Conservation (phyloP, 768 basidiomycete genomes). For the Chiua virens region DNA sequence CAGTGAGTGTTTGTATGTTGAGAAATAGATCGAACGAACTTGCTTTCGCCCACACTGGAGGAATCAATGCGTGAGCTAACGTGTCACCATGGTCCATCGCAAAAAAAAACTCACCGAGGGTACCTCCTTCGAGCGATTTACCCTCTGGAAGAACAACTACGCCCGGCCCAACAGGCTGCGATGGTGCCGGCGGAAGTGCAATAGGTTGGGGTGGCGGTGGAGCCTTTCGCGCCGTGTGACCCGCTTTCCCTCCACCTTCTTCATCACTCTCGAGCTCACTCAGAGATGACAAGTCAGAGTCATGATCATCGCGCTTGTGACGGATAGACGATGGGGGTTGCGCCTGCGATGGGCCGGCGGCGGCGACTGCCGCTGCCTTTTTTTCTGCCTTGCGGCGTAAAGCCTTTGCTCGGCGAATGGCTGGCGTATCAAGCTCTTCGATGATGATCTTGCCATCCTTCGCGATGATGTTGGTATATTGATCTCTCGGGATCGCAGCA, state of each 20-base stretch:
- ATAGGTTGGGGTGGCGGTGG: conserved; percentile 3
- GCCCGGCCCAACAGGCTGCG: conserved; percentile 28
- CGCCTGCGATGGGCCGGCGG: conserved; percentile 1
- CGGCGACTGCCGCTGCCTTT: conserved; percentile 26
- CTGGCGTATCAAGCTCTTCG: conserved; percentile 73
- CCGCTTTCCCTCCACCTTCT: conserved; percentile 8
- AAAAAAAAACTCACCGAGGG: conserved; percentile 56
- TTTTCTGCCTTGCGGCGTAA: conserved; percentile 44
- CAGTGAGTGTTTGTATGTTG: conserved; percentile 10
- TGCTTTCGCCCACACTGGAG: conserved; percentile 81
- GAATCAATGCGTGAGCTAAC: not conserved
- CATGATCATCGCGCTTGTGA: conserved; percentile 22
- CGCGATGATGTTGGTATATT: conserved; percentile 28
- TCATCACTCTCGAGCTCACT: conserved; percentile 43
- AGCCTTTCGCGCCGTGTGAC: conserved; percentile 3
- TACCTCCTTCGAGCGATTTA: conserved; percentile 50
- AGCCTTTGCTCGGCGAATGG: conserved; percentile 59
- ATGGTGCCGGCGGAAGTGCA: conserved; percentile 5
- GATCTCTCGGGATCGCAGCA: conserved; percentile 28
- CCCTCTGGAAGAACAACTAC: conserved; percentile 35
- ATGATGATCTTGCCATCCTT: conserved; percentile 59
- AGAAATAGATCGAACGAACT: conserved; percentile 42
- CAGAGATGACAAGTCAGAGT: conserved; percentile 46
- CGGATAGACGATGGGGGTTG: not conserved
- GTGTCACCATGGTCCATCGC: not conserved